Percentiles rank a stretch among this genome's conserved stretches.
Conservation (phyloP, 768 basidiomycete species). For the Tylopilus sp. region DNA sequence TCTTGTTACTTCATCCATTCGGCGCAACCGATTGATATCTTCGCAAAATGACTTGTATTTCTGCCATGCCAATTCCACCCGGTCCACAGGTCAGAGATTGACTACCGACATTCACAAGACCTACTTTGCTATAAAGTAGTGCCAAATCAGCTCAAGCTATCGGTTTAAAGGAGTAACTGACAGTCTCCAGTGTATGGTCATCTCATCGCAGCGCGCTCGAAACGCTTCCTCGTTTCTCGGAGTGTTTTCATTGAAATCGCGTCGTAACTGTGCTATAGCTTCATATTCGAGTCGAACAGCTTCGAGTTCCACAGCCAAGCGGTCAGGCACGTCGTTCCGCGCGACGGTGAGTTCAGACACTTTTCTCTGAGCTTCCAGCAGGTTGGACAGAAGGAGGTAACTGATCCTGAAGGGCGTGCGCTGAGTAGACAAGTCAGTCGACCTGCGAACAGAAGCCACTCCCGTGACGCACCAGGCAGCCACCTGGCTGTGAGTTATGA, state of each 20-base stretch:
- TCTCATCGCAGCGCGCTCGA: neutral
- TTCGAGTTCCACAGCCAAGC: neutral
- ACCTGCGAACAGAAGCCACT: no score
- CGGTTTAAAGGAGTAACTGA: neutral
- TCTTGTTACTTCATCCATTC: neutral
- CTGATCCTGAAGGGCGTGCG: neutral
- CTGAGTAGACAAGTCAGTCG: neutral
- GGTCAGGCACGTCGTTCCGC: neutral
- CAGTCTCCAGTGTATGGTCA: slow-evolving; percentile 1
- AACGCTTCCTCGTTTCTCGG: neutral
- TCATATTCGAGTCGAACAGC: neutral
- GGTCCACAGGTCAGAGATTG: no score
- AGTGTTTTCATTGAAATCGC: neutral
- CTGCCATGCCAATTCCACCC: neutral
- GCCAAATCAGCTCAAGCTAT: no score
- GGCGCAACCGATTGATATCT: neutral
- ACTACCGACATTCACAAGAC: no score
- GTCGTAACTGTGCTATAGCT: neutral
- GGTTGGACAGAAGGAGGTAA: neutral
- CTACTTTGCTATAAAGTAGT: neutral
- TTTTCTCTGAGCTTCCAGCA: slow-evolving; percentile 1
- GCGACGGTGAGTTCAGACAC: neutral
- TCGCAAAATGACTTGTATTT: neutral
- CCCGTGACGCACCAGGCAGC: neutral
- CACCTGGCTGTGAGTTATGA: neutral